Base-by-base conservation (phyloP, 2,329 filamentous ascomycete genomes). In the Claviceps monticola region DNA sequence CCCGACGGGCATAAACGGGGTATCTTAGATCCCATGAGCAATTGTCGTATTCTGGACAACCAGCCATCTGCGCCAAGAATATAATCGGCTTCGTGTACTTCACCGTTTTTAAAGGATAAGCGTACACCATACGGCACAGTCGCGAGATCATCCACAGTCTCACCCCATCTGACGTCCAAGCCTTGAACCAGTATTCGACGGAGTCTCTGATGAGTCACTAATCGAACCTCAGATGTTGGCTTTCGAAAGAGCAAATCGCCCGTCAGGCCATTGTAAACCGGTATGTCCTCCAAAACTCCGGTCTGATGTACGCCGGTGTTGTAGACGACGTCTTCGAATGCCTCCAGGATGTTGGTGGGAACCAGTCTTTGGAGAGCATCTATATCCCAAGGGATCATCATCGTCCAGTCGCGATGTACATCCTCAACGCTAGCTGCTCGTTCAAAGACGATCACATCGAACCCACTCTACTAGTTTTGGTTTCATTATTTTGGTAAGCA, bases 361-460 rank as follows among this genome's bases (percentile, higher is more conserved):
- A 71, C 58, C 46, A 70, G 56, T 45, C 64, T 56, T 43, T 51
- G 55, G 48, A 71, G 61, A 5, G 60, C 57, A 1, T 65, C 61
- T 57, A 69, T 62, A 13, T 63, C 68, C 69, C 69, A 71, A 54
- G 69, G 67, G 21, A 70, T 55, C 11, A 67, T 59, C 36, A 70
- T 67, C n/a, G 64, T 65, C 67, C 67, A 69, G 58, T 69, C 67
- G 50, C 67, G 64, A 2, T 53, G 47, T 8, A 66, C 62, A 21
- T 59, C 58, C 8, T 62, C 56, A 51, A 66, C 45, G 49, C 58
- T 55, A 1, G 51, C 48, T 37, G 68, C 67, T 16, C 52, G 47
- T 21, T 69, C 67, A 48, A 62, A 67, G 2, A 69, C 53, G 36
- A 56, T 50, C 5, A 64, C 64, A 5, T 59, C 48, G 53, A 69